Base-by-base conservation (phyloP, 2,329 filamentous ascomycete species). In the Leptographium flavum region DNA sequence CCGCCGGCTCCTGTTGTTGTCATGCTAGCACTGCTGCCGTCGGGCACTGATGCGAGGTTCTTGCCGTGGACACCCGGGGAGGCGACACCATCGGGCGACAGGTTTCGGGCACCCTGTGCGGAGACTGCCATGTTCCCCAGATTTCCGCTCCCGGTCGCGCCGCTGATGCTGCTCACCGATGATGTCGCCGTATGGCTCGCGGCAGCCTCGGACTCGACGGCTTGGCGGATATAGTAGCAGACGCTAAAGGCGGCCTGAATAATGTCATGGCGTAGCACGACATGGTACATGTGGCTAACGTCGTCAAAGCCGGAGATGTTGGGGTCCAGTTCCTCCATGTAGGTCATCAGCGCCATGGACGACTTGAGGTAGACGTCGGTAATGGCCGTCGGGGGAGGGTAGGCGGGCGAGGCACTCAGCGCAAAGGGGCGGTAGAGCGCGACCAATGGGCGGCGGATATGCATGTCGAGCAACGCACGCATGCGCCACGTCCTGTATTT, bases 401-500 rank as follows among this genome's bases (percentile, higher is more conserved):
- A 67, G 44, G 71, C 68, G 6, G 63, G 56, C 13, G 51, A 48
- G 4, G 66, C 63, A n/a, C 70, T 69, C 49, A 76, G 59, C 5
- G 70, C 71, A 52, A 75, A 70, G 3, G 72, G 72, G 1, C 72
- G 64, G 55, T 76, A 76, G 5, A 76, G 59, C 1, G 68, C 67
- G 17, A 76, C 54, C 38, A 76, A 55, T 1, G 71, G 69, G 3
- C 70, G 63, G 8, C 72, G 67, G 9, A 72, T 65, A 47, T 74
- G 70, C 64, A 73, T 71, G 54, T 74, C 71, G 30, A 74, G 61
- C 21, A 72, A 60, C 3, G 70, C 67, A 7, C 68, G 62, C 41
- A 64, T 67, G 43, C 70, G 58, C 71, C 71, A 76, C 50, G 69
- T 64, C 51, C 67, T 69, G 53, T 65, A 71, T 51, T 64, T 65